phyloP scores from a whole-genome alignment of 1,139 yeast genomes.

The Lodderomyces orthopsilosis region DNA sequence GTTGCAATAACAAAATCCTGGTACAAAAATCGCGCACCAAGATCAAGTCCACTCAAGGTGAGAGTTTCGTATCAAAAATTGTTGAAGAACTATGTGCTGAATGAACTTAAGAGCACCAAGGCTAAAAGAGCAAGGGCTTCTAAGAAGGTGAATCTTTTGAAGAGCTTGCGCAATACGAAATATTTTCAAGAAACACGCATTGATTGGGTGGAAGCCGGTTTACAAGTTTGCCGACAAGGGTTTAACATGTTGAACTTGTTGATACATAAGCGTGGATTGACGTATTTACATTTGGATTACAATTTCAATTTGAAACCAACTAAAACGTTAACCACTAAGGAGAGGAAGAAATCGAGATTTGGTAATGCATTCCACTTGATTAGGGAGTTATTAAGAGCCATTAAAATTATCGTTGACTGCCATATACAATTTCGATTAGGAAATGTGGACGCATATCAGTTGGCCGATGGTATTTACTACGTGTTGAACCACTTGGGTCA shows the following conservation, averaged over 20 bases:
- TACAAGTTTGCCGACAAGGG: slow-evolving; percentile 91
- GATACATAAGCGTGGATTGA: slow-evolving; percentile 87
- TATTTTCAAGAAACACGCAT: slow-evolving; percentile 88
- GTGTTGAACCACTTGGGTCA: slow-evolving; percentile 92
- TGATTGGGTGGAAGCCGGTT: slow-evolving; percentile 98
- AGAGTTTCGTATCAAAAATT: slow-evolving; percentile 86
- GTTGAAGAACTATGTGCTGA: slow-evolving; percentile 68
- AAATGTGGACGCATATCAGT: slow-evolving; percentile 85
- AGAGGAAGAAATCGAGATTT: slow-evolving; percentile 90
- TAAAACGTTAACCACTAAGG: slow-evolving; percentile 93
- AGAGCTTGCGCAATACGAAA: slow-evolving; percentile 70
- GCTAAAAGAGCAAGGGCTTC: slow-evolving; percentile 30
- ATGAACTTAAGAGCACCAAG: slow-evolving; percentile 56
- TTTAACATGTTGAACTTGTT: slow-evolving; percentile 87
- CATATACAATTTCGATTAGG: slow-evolving; percentile 91
- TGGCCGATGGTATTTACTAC: slow-evolving; percentile 92
- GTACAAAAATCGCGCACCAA: slow-evolving; percentile 70
- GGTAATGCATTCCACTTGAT: slow-evolving; percentile 95
- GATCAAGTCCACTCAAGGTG: slow-evolving; percentile 66
- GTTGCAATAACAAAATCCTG: slow-evolving; percentile 80
- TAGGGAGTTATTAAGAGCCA: slow-evolving; percentile 79
- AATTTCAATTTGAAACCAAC: slow-evolving; percentile 96
- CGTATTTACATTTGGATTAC: slow-evolving; percentile 90
- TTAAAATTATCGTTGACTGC: slow-evolving; percentile 85
- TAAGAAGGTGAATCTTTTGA: slow-evolving; percentile 59